Conservation (phyloP, 768 basidiomycete genomes). For the Lactarius hatsudake region DNA sequence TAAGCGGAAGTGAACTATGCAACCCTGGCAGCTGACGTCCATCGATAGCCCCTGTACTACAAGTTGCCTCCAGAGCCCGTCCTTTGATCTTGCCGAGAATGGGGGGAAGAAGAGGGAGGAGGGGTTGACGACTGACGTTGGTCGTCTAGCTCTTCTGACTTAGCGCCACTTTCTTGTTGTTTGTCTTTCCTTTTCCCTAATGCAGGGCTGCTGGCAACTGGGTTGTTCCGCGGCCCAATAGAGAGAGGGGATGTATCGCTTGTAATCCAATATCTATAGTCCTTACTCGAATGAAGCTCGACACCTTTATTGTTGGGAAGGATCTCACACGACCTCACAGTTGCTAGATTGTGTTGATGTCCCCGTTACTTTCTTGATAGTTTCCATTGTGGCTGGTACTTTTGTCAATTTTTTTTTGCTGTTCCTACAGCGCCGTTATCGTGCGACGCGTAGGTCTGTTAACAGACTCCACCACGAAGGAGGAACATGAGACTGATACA, state of each 20-base stretch:
- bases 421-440: not conserved
- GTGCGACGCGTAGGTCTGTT: not conserved
- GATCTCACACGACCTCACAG: not conserved
- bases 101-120: not conserved
- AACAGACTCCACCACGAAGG: not conserved
- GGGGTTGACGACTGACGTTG: not conserved
- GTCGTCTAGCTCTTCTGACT: not conserved
- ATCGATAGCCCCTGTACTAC: slow-evolving; percentile 41
- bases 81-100: slow-evolving; percentile 28
- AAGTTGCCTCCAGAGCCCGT: slow-evolving; percentile 37
- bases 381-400: not conserved
- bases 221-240: not conserved
- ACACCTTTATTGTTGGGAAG: too few species aligned
- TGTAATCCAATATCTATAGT: too few species aligned
- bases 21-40: not conserved
- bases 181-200: not conserved
- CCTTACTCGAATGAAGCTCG: too few species aligned
- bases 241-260: not conserved
- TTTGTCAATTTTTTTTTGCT: not conserved
- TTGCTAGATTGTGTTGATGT: not conserved
- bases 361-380: too few species aligned
- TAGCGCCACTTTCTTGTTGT: not conserved
- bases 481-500: not conserved
- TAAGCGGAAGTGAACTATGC: slow-evolving; percentile 34
- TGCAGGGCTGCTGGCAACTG: not conserved